Evolutionary conservation across 768 basidiomycete species (phyloP).

Genomic region (Lactarius hengduanensis): DNA sequence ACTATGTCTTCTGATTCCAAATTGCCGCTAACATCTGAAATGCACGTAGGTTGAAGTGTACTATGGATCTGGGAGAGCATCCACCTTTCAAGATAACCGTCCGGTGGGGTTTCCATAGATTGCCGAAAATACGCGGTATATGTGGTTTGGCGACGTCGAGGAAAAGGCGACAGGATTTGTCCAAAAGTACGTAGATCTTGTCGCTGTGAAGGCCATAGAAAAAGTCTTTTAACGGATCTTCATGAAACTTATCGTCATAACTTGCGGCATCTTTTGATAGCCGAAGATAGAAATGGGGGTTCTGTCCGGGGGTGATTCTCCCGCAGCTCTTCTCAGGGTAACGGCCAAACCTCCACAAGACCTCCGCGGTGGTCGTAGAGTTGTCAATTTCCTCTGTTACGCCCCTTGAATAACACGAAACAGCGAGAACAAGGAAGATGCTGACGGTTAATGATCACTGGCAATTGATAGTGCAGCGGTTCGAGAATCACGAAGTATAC

Average conservation of each 20-base stretch:
- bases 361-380: neutral
- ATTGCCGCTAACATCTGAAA: neutral
- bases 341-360: constrained; percentile 3
- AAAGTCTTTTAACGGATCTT: neutral
- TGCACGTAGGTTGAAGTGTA: no score
- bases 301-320: neutral
- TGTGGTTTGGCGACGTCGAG: neutral
- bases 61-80: neutral
- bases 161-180: neutral
- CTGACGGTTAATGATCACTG: neutral
- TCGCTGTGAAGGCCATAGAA: no score
- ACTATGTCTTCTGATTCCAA: constrained; percentile 1
- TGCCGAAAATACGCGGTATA: constrained; percentile 6
- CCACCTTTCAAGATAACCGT: constrained; percentile 16
- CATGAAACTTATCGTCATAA: neutral
- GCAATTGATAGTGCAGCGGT: neutral
- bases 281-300: neutral
- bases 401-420: neutral
- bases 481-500: neutral
- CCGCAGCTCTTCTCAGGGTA: neutral
- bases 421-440: neutral
- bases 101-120: constrained; percentile 12
- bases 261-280: neutral
- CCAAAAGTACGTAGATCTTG: neutral
- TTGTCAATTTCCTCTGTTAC: neutral